Evolutionary conservation across 108 stramenopile genomes (phyloP).

Genomic region (Nitzschia palea): DNA sequence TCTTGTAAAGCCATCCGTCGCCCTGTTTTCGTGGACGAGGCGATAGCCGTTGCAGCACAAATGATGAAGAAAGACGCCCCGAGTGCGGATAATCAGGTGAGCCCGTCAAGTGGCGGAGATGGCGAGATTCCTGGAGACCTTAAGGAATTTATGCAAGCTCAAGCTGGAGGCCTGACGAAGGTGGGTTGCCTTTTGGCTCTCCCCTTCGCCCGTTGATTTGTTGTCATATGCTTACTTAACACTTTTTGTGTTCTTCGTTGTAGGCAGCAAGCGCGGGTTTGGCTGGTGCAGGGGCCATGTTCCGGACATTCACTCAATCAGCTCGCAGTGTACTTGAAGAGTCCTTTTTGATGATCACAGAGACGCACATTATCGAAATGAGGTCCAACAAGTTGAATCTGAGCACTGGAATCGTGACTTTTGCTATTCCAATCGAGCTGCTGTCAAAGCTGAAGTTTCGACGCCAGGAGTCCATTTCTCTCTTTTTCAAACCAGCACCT

Average conservation of each 20-base stretch:
- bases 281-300: slow-evolving; percentile 61
- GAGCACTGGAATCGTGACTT: slow-evolving; percentile 74
- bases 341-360: slow-evolving; percentile 88
- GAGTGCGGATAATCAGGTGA: slow-evolving; percentile 32
- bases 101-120: slow-evolving; percentile 17
- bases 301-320: slow-evolving; percentile 75
- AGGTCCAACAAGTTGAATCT: slow-evolving; percentile 73
- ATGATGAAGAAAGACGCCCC: slow-evolving; percentile 24
- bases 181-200: slow-evolving; percentile 17
- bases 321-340: slow-evolving; percentile 85
- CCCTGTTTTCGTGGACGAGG: slow-evolving; percentile 72
- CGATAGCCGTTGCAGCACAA: slow-evolving; percentile 46
- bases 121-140: slow-evolving; percentile 35
- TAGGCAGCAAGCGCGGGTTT: slow-evolving; percentile 55
- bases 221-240: slow-evolving; percentile 4
- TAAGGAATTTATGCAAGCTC: slow-evolving; percentile 32
- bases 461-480: slow-evolving; percentile 80
- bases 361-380: slow-evolving; percentile 82
- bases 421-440: slow-evolving; percentile 73
- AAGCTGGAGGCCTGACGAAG: slow-evolving; percentile 38
- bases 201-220: neutral
- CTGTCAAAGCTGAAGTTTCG: slow-evolving; percentile 87
- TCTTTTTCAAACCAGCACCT: slow-evolving; percentile 85
- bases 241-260: neutral
- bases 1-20: slow-evolving; percentile 84